Evolutionary conservation across 164 flowering plant species (phyloP).

Genomic region (Taxillus chinensis): DNA sequence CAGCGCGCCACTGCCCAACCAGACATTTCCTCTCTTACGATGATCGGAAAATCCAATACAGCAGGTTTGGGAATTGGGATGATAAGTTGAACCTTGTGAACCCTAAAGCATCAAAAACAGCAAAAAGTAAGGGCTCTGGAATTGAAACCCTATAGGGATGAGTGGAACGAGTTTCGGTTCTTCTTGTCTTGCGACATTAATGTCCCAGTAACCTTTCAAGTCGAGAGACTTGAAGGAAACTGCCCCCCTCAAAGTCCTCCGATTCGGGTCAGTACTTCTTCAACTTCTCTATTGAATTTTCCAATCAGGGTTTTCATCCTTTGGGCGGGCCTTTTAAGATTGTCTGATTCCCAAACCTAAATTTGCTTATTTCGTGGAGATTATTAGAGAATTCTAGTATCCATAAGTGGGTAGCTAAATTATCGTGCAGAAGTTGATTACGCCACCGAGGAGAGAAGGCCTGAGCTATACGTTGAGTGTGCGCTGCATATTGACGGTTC

Average conservation of each 20-base stretch:
- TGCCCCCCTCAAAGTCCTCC: constrained; percentile 33
- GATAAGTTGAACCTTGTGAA: no score
- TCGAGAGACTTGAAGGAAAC: constrained; percentile 66
- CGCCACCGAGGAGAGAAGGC: constrained; percentile 44
- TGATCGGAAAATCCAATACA: no score
- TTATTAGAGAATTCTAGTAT: no score
- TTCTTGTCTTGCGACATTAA: constrained; percentile 85
- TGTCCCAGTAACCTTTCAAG: constrained; percentile 63
- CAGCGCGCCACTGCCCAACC: no score
- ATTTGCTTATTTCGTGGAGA: no score
- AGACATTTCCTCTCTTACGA: no score
- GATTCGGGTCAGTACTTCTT: constrained; percentile 26
- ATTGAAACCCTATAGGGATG: constrained; percentile 22
- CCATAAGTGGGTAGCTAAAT: background rate
- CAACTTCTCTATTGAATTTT: background rate
- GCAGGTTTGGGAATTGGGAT: no score
- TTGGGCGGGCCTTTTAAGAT: no score
- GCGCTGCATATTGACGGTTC: constrained; percentile 83
- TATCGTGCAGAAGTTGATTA: constrained; percentile 37
- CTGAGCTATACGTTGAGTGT: constrained; percentile 84
- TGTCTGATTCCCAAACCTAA: no score
- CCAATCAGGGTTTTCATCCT: constrained; percentile 1
- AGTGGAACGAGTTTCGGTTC: constrained; percentile 64
- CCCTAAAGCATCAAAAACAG: no score
- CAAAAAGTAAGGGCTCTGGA: no score